phyloP scores from a whole-genome alignment of 192 early-diverging fungal genomes.

The Chytriomyces hyalinus region DNA sequence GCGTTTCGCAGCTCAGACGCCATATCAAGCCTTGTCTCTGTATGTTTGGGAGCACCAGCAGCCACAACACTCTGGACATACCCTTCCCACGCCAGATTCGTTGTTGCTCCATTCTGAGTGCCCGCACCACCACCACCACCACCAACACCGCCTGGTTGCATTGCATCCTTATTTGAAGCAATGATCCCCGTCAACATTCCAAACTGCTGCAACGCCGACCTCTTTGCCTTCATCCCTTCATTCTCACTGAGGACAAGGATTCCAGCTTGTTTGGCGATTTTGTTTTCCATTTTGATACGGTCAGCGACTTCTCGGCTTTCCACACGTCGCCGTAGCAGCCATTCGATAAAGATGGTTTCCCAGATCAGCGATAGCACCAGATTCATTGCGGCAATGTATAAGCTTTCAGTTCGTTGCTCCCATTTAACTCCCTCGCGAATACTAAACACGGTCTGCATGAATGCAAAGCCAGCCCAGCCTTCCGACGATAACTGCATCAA shows the following conservation, averaged over 20 bases:
- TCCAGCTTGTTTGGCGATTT: slow-evolving; percentile 22
- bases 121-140: background rate
- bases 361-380: slow-evolving; percentile 23
- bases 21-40: slow-evolving; percentile 32
- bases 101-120: background rate
- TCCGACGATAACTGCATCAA: slow-evolving; percentile 40
- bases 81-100: slow-evolving; percentile 27
- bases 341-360: slow-evolving; percentile 42
- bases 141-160: background rate
- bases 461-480: slow-evolving; percentile 33
- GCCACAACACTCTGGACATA: slow-evolving; percentile 25
- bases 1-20: slow-evolving; percentile 23
- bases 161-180: background rate
- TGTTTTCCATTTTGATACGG: slow-evolving; percentile 15
- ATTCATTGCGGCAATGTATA: slow-evolving; percentile 39
- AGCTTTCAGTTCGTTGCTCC: slow-evolving; percentile 32
- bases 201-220: slow-evolving; percentile 19
- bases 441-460: slow-evolving; percentile 32
- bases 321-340: slow-evolving; percentile 36
- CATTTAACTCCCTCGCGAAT: slow-evolving; percentile 38
- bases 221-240: slow-evolving; percentile 7
- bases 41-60: slow-evolving; percentile 1
- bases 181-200: slow-evolving; percentile 24
- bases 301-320: slow-evolving; percentile 25
- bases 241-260: background rate